phyloP scores from a whole-genome alignment of 148 eudicot genomes.

The Rhododendron henanense region DNA sequence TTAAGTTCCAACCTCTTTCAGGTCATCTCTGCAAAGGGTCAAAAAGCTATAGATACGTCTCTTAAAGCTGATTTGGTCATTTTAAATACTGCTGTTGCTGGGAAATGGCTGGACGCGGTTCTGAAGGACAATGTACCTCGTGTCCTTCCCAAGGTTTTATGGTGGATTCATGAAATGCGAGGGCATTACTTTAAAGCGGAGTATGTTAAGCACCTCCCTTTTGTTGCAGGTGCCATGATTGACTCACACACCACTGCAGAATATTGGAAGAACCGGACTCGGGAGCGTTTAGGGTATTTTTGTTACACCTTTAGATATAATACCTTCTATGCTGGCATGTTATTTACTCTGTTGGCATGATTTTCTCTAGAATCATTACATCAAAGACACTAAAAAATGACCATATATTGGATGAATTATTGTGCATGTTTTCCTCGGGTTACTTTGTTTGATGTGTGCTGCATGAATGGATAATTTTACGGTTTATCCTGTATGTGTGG shows the following conservation, averaged over 20 bases:
- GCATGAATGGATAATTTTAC: background rate
- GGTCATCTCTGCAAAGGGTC: conserved; percentile 72
- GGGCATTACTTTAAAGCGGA: conserved; percentile 93
- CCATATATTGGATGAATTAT: background rate
- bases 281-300: conserved; percentile 73
- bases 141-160: conserved; percentile 86
- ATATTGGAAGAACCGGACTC: conserved; percentile 87
- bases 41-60: conserved; percentile 79
- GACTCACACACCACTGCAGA: conserved; percentile 89
- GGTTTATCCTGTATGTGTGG: background rate
- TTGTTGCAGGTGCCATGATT: conserved; percentile 93
- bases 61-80: conserved; percentile 85
- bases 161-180: conserved; percentile 99
- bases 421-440: background rate
- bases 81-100: conserved; percentile 92
- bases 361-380: background rate
- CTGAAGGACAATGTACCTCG: conserved; percentile 71
- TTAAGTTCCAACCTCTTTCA: conserved; percentile 15
- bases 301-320: background rate
- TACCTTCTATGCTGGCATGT: background rate
- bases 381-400: background rate
- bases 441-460: conserved; percentile 1
- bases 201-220: conserved; percentile 88
- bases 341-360: background rate
- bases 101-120: conserved; percentile 90